Conservation (phyloP, 129 eudicot species). For the Lactuca sativa region DNA sequence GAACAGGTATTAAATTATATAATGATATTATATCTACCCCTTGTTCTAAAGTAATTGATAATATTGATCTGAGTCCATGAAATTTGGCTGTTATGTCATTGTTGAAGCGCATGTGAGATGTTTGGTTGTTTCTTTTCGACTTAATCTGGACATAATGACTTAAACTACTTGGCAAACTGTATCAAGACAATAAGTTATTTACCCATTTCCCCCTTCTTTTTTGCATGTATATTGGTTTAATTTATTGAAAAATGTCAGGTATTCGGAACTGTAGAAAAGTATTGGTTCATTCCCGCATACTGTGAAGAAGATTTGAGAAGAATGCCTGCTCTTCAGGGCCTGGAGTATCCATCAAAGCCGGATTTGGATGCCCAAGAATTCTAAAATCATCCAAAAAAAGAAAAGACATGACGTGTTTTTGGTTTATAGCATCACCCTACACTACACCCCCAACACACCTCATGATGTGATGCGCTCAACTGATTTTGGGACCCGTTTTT, state of each 20-base stretch:
- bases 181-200: not conserved
- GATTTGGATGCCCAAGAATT: constrained; percentile 84
- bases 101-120: not conserved
- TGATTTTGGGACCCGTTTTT: constrained; percentile 25
- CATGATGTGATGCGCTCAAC: constrained; percentile 12
- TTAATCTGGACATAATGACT: too few species aligned
- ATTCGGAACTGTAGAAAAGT: constrained; percentile 67
- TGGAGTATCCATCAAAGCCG: constrained; percentile 94
- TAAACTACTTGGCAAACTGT: too few species aligned
- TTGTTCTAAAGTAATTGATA: not conserved
- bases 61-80: not conserved
- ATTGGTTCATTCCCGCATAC: constrained; percentile 88
- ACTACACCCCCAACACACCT: constrained; percentile 12
- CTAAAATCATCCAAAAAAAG: constrained; percentile 24
- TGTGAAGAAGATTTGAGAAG: constrained; percentile 84
- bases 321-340: constrained; percentile 91
- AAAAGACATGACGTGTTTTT: constrained; percentile 3
- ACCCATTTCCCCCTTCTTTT: not conserved
- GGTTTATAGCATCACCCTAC: constrained; percentile 15
- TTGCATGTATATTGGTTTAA: not conserved
- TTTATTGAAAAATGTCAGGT: constrained; percentile 43
- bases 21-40: constrained; percentile 3
- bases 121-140: not conserved
- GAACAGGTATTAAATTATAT: constrained; percentile 59
- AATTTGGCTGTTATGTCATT: not conserved